These are phyloP conservation scores for Hondaea fermentalgiana DNA, from an alignment of 108 stramenopile species.

Conservation along the genomic window DNA sequence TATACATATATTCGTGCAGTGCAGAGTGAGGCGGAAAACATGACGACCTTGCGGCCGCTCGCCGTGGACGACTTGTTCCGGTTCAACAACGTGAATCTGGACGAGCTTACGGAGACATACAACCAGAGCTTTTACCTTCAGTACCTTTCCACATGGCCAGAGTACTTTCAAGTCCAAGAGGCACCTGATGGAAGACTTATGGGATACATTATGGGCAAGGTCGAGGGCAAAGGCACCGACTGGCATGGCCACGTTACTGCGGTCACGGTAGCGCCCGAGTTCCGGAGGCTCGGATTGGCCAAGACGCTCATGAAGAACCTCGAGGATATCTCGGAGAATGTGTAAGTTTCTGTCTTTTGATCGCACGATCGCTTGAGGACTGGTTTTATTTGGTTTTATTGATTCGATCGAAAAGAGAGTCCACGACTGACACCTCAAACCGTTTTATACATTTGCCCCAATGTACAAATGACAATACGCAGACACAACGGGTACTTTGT, in stretches of 20 bases:
- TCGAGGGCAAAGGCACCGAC: constrained; percentile 75
- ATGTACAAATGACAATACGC: not conserved
- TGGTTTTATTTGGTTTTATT: not conserved
- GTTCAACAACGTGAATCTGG: constrained; percentile 96
- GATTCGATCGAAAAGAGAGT: not conserved
- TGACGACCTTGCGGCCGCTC: constrained; percentile 83
- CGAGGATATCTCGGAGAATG: constrained; percentile 61
- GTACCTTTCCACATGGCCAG: constrained; percentile 88
- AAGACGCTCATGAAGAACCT: constrained; percentile 85
- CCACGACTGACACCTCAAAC: not conserved
- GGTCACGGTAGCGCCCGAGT: constrained; percentile 85
- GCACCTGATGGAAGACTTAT: constrained; percentile 63
- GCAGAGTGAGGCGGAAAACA: constrained; percentile 12
- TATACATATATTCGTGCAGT: too few species aligned
- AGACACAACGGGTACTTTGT: constrained; percentile 77
- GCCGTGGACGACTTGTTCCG: constrained; percentile 80
- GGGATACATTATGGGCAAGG: constrained; percentile 74
- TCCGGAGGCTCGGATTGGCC: constrained; percentile 75
- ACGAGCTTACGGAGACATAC: constrained; percentile 86
- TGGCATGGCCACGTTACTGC: constrained; percentile 99
- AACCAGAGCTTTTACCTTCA: constrained; percentile 76
- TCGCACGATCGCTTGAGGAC: not conserved
- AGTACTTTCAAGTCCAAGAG: constrained; percentile 77
- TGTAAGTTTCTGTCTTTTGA: constrained; percentile 38
- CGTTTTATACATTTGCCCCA: not conserved